Base-by-base conservation (phyloP, 768 basidiomycete species). In the Lactarius akahatsu region DNA sequence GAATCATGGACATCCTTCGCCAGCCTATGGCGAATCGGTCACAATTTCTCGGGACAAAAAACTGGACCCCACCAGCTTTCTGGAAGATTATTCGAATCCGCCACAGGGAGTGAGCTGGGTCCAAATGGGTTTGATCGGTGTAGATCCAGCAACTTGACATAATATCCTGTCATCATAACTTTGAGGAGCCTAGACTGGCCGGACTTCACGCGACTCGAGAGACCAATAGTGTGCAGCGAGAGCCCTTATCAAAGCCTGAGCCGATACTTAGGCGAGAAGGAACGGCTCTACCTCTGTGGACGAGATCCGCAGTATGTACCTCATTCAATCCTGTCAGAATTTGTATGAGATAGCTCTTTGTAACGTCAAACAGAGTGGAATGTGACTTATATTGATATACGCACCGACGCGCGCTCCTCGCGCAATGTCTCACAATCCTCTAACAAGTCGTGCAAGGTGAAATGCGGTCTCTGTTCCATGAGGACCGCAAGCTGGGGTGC, bases 91-190 rank as follows among this genome's bases (percentile, higher is more conserved):
- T 72, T 70, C 30, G 75, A 74, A 26, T 78, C 75, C 18, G 69
- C 61, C 36, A 64, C 67, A 23, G 65, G 50, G 20, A 71, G 67
- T 3, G 73, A 76, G 70, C 15, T 77, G 72, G 64, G 66, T 4
- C 83, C 83, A 70, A 96, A 92, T 0, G 88, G 85, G 71, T 97
- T 94, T 3, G 95, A 96, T 20, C 87, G 81, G 72, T 96, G 90
- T 38, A 95, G 78, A 73, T 96, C 94, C 30, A 88, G 78, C 38
- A 98, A 80, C 0, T 83, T 83, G 6, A 86, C 86, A 69, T 88
- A 82, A 73, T 88, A 97, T 18, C 82, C 85, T 2, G 86, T 86
- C 69, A 87, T 88, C 23, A 86, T 84, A 3, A 97, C 76, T 74
- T 94, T 95, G 73, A 93, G 81, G 23, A 83, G 77, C 70, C 90